Evolutionary conservation across 805 yeast species (phyloP).

Genomic region (Candida bentonensis): DNA sequence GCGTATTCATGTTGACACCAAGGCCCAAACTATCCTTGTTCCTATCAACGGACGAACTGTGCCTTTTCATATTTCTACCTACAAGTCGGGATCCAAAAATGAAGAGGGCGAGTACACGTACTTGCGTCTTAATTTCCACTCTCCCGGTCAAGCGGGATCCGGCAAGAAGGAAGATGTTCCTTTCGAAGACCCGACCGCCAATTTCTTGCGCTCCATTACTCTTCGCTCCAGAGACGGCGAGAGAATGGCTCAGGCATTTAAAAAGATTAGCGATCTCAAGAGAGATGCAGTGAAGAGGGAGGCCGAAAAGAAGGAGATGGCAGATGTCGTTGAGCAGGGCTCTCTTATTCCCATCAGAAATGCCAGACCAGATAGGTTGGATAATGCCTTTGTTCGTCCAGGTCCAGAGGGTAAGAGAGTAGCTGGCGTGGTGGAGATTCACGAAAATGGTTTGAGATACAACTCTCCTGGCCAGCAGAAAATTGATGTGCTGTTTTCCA

Average conservation of each 20-base stretch:
- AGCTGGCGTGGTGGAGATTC: constrained; percentile 82
- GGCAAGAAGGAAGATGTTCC: constrained; percentile 67
- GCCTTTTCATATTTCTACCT: constrained; percentile 90
- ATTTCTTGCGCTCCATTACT: constrained; percentile 75
- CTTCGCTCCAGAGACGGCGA: constrained; percentile 83
- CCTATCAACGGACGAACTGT: constrained; percentile 95
- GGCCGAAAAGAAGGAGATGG: constrained; percentile 77
- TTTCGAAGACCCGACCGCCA: constrained; percentile 79
- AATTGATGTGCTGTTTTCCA: constrained; percentile 77
- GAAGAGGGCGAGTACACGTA: constrained; percentile 95
- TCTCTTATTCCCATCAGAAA: constrained; percentile 68
- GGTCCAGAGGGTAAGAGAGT: constrained; percentile 94
- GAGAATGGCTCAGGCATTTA: constrained; percentile 78
- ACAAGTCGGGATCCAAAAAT: constrained; percentile 84
- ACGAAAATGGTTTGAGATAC: constrained; percentile 91
- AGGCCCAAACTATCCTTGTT: constrained; percentile 73
- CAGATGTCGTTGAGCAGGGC: constrained; percentile 90
- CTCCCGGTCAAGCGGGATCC: constrained; percentile 78
- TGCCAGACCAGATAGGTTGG: constrained; percentile 75
- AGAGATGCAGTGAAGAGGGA: constrained; percentile 85
- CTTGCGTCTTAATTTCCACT: constrained; percentile 77
- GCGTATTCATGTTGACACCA: constrained; percentile 74
- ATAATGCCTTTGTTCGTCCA: constrained; percentile 83
- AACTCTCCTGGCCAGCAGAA: constrained; percentile 80
- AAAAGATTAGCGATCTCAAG: constrained; percentile 82